Evolutionary conservation across 768 basidiomycete species (phyloP).

Genomic region (Ephemerocybe angulata): DNA sequence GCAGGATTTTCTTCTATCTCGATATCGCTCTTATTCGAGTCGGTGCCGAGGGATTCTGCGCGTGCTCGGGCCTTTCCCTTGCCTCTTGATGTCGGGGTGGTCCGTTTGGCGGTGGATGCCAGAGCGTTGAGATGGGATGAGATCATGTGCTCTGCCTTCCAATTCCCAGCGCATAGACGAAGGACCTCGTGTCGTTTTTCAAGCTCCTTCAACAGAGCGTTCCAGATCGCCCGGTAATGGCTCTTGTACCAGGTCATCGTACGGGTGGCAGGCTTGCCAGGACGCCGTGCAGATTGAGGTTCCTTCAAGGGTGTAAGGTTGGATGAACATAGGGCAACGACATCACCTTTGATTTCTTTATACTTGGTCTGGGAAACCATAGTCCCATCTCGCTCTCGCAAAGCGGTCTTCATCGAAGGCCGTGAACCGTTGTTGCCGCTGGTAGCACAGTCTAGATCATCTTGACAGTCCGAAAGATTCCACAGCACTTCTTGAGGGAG

Average conservation of each 20-base stretch:
- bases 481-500: background rate
- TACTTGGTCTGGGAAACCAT: background rate
- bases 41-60: background rate
- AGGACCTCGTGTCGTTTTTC: background rate
- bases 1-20: too few relatives aligned
- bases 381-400: background rate
- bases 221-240: background rate
- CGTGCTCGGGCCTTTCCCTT: background rate
- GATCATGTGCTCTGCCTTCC: conserved; percentile 7
- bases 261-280: background rate
- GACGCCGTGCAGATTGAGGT: background rate
- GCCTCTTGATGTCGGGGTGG: background rate
- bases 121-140: background rate
- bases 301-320: background rate
- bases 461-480: background rate
- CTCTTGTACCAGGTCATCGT: conserved; percentile 5
- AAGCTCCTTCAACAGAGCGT: background rate
- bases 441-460: background rate
- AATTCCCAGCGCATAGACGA: background rate
- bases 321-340: background rate
- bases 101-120: background rate
- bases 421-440: background rate
- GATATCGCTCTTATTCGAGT: background rate
- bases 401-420: background rate
- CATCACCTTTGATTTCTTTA: background rate